A percentile compares a stretch with the other conserved stretches of the same genome.
Evolutionary conservation across 345 rosid genomes (phyloP).

Genomic region (Conringia planisiliqua): DNA sequence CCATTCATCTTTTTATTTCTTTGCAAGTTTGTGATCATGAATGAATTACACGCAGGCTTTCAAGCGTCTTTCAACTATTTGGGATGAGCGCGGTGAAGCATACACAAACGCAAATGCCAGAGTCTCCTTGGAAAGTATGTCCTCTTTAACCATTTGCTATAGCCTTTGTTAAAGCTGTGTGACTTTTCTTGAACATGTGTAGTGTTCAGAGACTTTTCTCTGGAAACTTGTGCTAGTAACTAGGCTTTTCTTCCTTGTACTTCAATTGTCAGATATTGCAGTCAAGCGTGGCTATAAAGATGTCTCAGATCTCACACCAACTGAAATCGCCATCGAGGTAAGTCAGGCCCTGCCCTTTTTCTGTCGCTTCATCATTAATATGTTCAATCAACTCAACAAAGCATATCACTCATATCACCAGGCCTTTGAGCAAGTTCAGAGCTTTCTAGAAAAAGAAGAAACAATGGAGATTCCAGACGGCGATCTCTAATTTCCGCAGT

Average conservation of each 20-base stretch:
- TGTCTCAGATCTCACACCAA: slow-evolving; percentile 62
- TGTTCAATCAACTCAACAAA: slow-evolving; percentile 9
- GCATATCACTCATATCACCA: not conserved
- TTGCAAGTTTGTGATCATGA: not conserved
- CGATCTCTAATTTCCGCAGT: slow-evolving; percentile 1
- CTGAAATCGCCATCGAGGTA: slow-evolving; percentile 81
- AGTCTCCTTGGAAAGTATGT: slow-evolving; percentile 78
- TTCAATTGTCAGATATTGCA: slow-evolving; percentile 59
- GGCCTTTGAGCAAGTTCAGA: slow-evolving; percentile 32
- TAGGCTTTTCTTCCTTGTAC: not conserved
- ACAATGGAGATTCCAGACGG: slow-evolving; percentile 21
- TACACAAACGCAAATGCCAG: slow-evolving; percentile 77
- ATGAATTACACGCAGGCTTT: slow-evolving; percentile 51
- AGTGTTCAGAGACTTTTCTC: not conserved
- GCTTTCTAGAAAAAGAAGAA: slow-evolving; percentile 42
- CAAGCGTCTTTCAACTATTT: slow-evolving; percentile 60
- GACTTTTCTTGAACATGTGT: not conserved
- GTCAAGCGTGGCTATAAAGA: slow-evolving; percentile 63
- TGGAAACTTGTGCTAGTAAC: not conserved
- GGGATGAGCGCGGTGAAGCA: slow-evolving; percentile 65
- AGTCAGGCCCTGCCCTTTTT: not conserved
- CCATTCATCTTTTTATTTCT: not conserved
- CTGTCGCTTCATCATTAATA: not conserved
- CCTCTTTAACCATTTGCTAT: not conserved
- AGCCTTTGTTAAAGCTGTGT: not conserved